Evolutionary conservation across 1,284 basidiomycete genomes (phyloP).

Genomic region (Afroboletus lepidellus): DNA sequence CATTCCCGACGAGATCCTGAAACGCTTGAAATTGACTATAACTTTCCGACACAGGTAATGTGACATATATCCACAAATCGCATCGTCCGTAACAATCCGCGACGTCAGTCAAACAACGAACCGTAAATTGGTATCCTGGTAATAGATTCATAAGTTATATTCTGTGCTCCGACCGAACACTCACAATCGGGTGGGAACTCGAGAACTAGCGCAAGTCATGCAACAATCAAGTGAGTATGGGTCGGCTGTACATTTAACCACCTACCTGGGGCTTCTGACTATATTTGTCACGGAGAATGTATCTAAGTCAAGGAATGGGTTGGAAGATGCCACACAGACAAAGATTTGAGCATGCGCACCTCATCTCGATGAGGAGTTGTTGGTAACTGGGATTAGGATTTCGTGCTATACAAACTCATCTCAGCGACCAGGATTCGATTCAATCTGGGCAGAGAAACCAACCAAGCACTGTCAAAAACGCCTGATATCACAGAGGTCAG

Average conservation of each 20-base stretch:
- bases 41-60: slow-evolving; percentile 12
- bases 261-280: slow-evolving; percentile 81
- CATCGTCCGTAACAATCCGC: background rate
- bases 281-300: slow-evolving; percentile 65
- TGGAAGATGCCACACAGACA: background rate
- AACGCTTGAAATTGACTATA: background rate
- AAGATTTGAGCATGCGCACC: slow-evolving; percentile 36
- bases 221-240: slow-evolving; percentile 1
- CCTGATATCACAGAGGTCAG: slow-evolving; percentile 45
- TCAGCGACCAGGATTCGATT: slow-evolving; percentile 9
- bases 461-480: slow-evolving; percentile 69
- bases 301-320: slow-evolving; percentile 33
- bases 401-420: slow-evolving; percentile 38
- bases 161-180: slow-evolving; percentile 9
- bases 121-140: slow-evolving; percentile 31
- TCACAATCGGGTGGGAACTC: slow-evolving; percentile 75
- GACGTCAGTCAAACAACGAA: slow-evolving; percentile 28
- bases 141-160: background rate
- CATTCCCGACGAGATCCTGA: background rate
- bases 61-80: slow-evolving; percentile 13
- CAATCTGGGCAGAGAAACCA: slow-evolving; percentile 18
- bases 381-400: slow-evolving; percentile 80
- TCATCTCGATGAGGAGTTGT: slow-evolving; percentile 71
- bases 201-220: slow-evolving; percentile 47
- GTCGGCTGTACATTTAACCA: slow-evolving; percentile 7